phyloP scores from a whole-genome alignment of 805 yeast genomes.

The Saccharomycopsis capsularis region DNA sequence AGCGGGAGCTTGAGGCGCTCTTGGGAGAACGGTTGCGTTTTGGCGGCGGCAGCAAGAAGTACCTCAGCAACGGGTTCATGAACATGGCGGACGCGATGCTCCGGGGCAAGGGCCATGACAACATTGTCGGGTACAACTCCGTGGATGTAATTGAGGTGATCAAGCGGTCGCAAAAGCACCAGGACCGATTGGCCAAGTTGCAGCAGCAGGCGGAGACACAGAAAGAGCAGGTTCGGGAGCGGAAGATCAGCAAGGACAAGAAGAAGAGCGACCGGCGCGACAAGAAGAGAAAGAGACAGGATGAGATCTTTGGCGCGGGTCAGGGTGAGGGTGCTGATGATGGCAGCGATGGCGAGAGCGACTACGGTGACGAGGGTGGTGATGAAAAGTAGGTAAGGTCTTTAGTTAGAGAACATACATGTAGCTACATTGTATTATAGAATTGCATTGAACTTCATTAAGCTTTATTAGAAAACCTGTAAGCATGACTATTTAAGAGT shows the following conservation, averaged over 20 bases:
- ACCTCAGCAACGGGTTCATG: constrained; percentile 70
- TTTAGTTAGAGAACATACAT: no score
- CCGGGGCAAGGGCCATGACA: constrained; percentile 57
- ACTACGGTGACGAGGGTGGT: constrained; percentile 1
- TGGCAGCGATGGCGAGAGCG: constrained; percentile 4
- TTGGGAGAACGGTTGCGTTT: constrained; percentile 50
- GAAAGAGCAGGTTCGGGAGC: constrained; percentile 8
- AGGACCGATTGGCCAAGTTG: constrained; percentile 15
- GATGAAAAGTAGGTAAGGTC: not conserved
- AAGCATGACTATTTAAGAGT: not conserved
- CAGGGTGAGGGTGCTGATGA: not conserved
- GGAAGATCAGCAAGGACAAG: constrained; percentile 7
- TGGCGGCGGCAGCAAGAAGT: constrained; percentile 38
- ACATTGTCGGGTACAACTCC: constrained; percentile 63
- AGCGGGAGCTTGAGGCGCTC: constrained; percentile 46
- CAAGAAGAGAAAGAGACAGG: constrained; percentile 7
- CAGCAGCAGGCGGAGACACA: constrained; percentile 16
- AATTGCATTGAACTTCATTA: not conserved
- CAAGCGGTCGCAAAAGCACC: constrained; percentile 26
- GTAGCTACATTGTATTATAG: not conserved
- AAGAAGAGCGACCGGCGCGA: constrained; percentile 14
- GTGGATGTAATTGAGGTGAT: constrained; percentile 63
- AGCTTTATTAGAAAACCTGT: not conserved
- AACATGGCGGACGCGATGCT: constrained; percentile 74
- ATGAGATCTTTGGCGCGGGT: not conserved